Percentiles rank a stretch among this genome's conserved stretches.
phyloP scores from a whole-genome alignment of 163 green algal species.

The Scenedesmus sp. region DNA sequence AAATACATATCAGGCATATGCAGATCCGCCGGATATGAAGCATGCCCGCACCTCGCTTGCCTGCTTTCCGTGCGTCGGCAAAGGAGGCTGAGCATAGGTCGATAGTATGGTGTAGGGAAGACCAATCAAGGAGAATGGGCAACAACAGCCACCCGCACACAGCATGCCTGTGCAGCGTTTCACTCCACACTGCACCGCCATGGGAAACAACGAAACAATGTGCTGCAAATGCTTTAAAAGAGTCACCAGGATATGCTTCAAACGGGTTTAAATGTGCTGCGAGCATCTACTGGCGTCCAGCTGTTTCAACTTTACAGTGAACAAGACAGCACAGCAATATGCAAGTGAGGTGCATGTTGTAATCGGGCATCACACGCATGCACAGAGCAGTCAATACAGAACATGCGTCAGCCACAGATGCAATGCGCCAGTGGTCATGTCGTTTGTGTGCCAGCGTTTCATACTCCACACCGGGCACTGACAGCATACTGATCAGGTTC shows the following conservation, averaged over 20 bases:
- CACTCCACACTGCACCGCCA: neutral
- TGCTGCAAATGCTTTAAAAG: neutral
- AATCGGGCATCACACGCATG: neutral
- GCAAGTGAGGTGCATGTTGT: neutral
- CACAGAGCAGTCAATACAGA: neutral
- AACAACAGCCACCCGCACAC: neutral
- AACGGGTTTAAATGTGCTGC: neutral
- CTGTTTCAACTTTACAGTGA: neutral
- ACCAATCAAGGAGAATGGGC: neutral
- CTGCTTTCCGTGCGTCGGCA: neutral
- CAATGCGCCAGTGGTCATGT: neutral
- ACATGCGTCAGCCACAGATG: neutral
- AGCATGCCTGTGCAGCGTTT: neutral
- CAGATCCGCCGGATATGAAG: neutral
- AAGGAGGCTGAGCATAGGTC: neutral
- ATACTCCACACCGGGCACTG: neutral
- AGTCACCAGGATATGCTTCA: neutral
- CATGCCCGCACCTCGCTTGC: neutral
- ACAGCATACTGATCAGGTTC: neutral
- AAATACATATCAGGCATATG: neutral
- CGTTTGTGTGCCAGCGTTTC: neutral
- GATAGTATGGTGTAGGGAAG: neutral
- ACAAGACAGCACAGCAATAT: conserved; percentile 1
- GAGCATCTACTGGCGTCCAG: neutral
- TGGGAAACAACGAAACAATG: neutral